Base-by-base conservation (phyloP, 306 rosid genomes). In the Cyamopsis tetragonoloba region DNA sequence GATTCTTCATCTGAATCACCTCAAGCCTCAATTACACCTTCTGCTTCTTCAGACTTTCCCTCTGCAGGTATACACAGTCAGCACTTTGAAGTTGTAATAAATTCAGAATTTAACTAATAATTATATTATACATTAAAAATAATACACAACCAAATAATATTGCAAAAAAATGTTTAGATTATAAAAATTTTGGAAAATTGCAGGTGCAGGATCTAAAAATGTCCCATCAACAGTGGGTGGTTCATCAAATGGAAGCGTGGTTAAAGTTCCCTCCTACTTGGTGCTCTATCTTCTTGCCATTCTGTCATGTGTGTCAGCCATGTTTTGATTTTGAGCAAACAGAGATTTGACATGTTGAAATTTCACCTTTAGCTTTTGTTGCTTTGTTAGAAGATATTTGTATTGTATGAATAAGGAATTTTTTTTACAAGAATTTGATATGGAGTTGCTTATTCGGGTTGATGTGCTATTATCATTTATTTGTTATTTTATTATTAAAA, bases 181-280 rank as follows among this genome's bases (percentile, higher is more conserved):
- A 2, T 31, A 15, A 57, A n/a, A 4, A 14, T 30, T 42, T 77
- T 79, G 64, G 41, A 57, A 0, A 20, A 65, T 34, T 75, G 74
- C 76, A 66, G 89, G 74, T 32, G 65, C 70, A 65, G 85, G 88
- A 38, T 82, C 92, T 4, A 89, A 89, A 73, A 66, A 70, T 41
- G 76, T 80, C 0, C 89, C 92, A 75, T 73, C 88, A 17, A 30
- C 46, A 35, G 50, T 68, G 3, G 79, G 79, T 42, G 53, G 74
- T 24, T 55, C 77, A 62, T 82, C 96, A 6, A 31, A 39, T 72
- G 96, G 87, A 67, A 80, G 31, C 71, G 22, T 6, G 38, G 19
- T 58, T 67, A 69, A 73, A 71, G 69, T 81, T 20, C 78, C 85
- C 4, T 62, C 73, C 50, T 10, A 19, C 27, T 47, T 74, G 19